Evolutionary conservation across 1,284 basidiomycete species (phyloP), one percentile per base, ranked within the genome.

Genomic region (Psilocybe mexicana): DNA sequence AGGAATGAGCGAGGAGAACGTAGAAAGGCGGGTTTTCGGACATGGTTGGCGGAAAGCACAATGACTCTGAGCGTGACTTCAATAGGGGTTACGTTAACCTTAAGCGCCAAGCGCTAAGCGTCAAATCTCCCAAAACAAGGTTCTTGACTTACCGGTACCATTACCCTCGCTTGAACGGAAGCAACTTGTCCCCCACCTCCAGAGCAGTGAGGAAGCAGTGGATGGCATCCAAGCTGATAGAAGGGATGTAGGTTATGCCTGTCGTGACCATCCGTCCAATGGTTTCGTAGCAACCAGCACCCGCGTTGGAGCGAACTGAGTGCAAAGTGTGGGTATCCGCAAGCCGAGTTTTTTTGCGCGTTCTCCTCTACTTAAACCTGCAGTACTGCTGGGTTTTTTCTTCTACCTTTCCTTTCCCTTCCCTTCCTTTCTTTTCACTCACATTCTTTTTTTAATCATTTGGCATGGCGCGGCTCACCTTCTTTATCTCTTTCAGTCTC

Each of bases 1-100:
- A 72, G 33, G 79, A 77, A 59, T 85, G 82, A 5, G 86, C 81
- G 55, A 87, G 73, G 53, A 90, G 77, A 47, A 89, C 68, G 65
- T 88, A 89, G 72, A 79, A 82, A 36, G 88, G 87, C 38, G 73
- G 73, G 63, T 65, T 67, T 57, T n/a, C n/a, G n/a, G 68, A 62
- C 47, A 49, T 49, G 38, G 38, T 40, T n/a, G 38, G 38, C 14
- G 3, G 11, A 6, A 40, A 12, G 3, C 11, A 11, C 11, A 12
- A 40, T 12, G 11, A 11, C n/a, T n/a, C n/a, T 18, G 18, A 18
- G 18, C 18, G 12, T 40, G 38, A 40, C n/a, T 40, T n/a, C 18
- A 18, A 18, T 18, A 40, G 38, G 38, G 38, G 38, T 12, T 33
- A 33, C 5, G 5, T 33, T 33, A 8, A 8, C 30, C 8, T 33